Evolutionary conservation across 179 eudicot species (phyloP), one percentile per base, ranked within the genome.

Genomic region (Spergularia azorica): DNA sequence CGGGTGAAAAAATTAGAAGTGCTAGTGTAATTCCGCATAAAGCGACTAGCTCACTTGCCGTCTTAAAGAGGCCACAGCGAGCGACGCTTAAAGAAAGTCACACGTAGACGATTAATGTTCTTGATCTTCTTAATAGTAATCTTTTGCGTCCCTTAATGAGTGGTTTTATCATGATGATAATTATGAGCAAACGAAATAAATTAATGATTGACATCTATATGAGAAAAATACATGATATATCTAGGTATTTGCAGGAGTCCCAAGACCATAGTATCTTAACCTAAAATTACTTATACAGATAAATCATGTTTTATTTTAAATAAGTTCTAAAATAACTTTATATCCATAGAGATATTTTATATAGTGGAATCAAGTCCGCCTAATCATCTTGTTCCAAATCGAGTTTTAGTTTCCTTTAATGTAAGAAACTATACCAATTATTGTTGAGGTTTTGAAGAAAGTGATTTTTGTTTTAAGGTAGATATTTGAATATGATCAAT

Each of bases 21-120:
- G 68, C 74, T 4, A 77, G 1, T 6, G 36, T 17, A 48, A 17
- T 46, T 1, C 68, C 79, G 50, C 79, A 77, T 13, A 77, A 74
- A 39, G 61, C 18, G 10, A 77, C 60, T 0, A 77, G 43, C 39
- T 77, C 79, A 46, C 51, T 69, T 3, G 79, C 79, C 61, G 69
- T 77, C 38, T 77, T 77, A 36, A 77, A 77, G n/a, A 77, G 43
- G 9, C 79, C 79, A 26, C 16, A n/a, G n/a, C n/a, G n/a, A 46
- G 0, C 79, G 74, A 2, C 79, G 74, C 17, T 77, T 69, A 4
- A 74, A n/a, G 62, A 77, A 77, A 20, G 79, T 77, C 12, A 77
- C 74, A 14, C 79, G 68, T 48, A 77, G 11, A 1, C 38, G 54
- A 4, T 51, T 32, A 32, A 60, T 69, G 61, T 60, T 32, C 56